Evolutionary conservation across 768 basidiomycete species (phyloP).

Genomic region (Naganishia randhawae): DNA sequence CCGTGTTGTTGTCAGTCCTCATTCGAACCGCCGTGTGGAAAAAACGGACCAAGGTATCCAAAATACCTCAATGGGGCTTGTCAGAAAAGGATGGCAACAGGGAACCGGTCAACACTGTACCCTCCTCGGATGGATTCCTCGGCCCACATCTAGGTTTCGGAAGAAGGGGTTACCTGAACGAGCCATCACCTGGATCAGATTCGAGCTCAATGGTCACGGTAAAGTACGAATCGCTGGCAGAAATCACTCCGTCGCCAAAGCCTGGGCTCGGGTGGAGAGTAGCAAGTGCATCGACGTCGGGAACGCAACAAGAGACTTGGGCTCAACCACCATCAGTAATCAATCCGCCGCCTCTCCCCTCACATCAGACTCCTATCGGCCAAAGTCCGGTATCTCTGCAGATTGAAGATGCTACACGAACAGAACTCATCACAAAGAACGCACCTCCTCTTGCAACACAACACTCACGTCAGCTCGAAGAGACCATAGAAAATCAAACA

Average conservation of each 20-base stretch:
- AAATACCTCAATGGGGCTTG: constrained; percentile 3
- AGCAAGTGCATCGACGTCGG: not conserved
- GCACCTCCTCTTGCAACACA: not conserved
- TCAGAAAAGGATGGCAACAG: not conserved
- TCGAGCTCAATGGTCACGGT: constrained; percentile 2
- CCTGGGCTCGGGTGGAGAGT: constrained; percentile 2
- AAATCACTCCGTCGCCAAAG: not conserved
- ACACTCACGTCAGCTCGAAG: not conserved
- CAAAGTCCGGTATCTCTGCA: not conserved
- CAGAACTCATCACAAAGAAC: not conserved
- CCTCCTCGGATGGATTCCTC: constrained; percentile 13
- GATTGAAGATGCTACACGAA: not conserved
- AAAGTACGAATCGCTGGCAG: not conserved
- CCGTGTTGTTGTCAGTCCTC: not conserved
- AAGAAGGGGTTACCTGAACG: not conserved
- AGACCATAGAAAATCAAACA: not conserved
- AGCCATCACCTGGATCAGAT: not conserved
- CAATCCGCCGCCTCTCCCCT: not conserved
- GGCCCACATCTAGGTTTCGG: not conserved
- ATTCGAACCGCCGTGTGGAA: constrained; percentile 1
- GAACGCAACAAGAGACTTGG: constrained; percentile 7
- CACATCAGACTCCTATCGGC: not conserved
- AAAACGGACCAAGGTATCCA: not conserved
- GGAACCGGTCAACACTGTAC: constrained; percentile 6
- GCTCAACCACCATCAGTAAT: constrained; percentile 1